Base-by-base conservation (phyloP, 805 yeast species). In the Yarrowia bubula region DNA sequence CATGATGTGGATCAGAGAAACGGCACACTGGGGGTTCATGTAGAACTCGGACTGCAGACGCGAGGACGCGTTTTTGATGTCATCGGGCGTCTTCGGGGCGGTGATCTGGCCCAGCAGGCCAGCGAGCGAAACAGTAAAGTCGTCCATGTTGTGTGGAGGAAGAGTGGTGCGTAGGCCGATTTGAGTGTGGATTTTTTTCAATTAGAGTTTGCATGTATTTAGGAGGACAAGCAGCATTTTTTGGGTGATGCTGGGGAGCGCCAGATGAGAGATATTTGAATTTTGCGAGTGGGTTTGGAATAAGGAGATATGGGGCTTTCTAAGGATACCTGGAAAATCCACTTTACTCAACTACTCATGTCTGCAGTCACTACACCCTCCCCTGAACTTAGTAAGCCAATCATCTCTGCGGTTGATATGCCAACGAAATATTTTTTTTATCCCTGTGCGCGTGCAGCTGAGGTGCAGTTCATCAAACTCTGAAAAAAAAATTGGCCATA, bases 21-120 rank as follows among this genome's bases (percentile, higher is more conserved):
- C 95, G 67, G 93, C 81, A 17, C 93, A 83, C 70, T 83, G 79
- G 32, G 90, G 84, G 71, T 86, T 84, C 66, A 84, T 79, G 78
- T 89, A 92, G 75, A 87, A 86, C 62, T 89, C 92, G 69, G 85
- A 81, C 73, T 87, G 84, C 73, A 95, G 83, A 69, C 84, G 82
- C 58, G 81, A 80, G 2, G 97, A 86, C 44, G 98, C 98, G 68
- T 83, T 86, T 75, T 92, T 92, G 76, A 93, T 87, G 66, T 86
- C 86, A 67, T 83, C 83, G 38, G 61, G 61, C 64, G 72, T 70
- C 74, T 88, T 89, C n/a, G 98, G 96, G 67, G 86, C 85, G 71
- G 89, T 83, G 57, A 90, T 88, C 74, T 86, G 88, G 72, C 82
- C 82, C 75, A 95, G 84, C 66, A 96, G 88, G 71, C 83, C 88